Evolutionary conservation across 2,329 filamentous ascomycete species (phyloP).

Genomic region (Colletotrichum truncatum): DNA sequence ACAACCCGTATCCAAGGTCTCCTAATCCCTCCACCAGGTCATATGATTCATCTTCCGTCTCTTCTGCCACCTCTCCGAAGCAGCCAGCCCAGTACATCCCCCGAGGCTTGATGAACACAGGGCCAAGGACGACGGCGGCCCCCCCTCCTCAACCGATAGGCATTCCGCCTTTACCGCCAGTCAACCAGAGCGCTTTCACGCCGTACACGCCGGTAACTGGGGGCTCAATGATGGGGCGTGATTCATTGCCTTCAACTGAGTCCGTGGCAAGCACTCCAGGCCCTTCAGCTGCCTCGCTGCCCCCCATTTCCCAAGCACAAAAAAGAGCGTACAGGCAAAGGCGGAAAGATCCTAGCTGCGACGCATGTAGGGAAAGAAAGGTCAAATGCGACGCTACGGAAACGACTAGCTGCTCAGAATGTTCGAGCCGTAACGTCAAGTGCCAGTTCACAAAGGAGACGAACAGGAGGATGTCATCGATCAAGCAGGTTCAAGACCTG

Average conservation of each 20-base stretch:
- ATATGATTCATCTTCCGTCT: constrained; percentile 72
- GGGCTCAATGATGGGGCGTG: constrained; percentile 62
- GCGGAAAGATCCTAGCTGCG: constrained; percentile 96
- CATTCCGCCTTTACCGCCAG: constrained; percentile 59
- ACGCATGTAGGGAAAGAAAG: constrained; percentile 90
- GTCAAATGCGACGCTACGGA: constrained; percentile 96
- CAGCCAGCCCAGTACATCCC: constrained; percentile 60
- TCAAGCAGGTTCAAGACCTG: constrained; percentile 98
- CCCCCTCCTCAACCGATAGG: constrained; percentile 62
- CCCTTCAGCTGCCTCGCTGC: constrained; percentile 47
- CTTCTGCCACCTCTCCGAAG: constrained; percentile 68
- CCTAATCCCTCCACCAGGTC: constrained; percentile 69
- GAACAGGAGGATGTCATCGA: constrained; percentile 97
- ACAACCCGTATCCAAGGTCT: constrained; percentile 68
- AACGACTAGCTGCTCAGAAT: constrained; percentile 95
- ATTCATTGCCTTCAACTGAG: constrained; percentile 68
- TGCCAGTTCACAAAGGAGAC: constrained; percentile 99
- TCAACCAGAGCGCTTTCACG: constrained; percentile 57
- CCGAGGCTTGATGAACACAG: constrained; percentile 60
- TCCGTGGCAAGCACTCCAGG: constrained; percentile 66
- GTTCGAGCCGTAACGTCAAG: constrained; percentile 94
- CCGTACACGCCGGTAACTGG: constrained; percentile 61
- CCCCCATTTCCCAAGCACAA: constrained; percentile 67
- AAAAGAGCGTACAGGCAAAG: constrained; percentile 95
- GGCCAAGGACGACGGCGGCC: constrained; percentile 57